These are phyloP conservation scores for Solanum bulbocastanum DNA, from an alignment of 257 asterid species.

Conservation along the genomic window DNA sequence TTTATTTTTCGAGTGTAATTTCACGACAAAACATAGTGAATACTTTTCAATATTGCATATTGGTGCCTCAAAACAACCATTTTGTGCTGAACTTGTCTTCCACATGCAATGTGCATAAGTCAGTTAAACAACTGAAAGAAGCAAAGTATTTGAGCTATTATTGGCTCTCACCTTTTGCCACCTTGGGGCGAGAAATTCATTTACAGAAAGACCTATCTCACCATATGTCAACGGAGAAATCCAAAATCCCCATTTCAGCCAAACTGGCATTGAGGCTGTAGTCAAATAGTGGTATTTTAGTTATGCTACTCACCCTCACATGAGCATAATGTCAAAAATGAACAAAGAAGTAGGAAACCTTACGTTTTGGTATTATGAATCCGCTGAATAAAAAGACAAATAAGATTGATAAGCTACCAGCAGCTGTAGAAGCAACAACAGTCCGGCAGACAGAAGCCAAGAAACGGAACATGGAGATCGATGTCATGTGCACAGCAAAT, in stretches of 20 bases:
- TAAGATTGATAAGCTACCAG: conserved; percentile 31
- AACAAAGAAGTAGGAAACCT: conserved; percentile 5
- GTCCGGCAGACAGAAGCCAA: conserved; percentile 44
- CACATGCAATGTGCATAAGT: background rate
- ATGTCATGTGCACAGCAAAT: conserved; percentile 45
- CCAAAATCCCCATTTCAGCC: conserved; percentile 74
- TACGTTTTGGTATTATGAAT: conserved; percentile 51
- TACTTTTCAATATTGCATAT: background rate
- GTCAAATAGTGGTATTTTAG: background rate
- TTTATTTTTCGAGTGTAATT: background rate
- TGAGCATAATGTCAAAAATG: background rate
- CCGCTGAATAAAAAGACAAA: conserved; percentile 42
- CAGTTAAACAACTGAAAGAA: background rate
- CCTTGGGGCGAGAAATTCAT: conserved; percentile 59
- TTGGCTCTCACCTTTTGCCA: conserved; percentile 49
- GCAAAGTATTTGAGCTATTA: background rate
- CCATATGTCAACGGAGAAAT: conserved; percentile 62
- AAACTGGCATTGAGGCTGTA: conserved; percentile 66
- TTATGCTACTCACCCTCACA: background rate
- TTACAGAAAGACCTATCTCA: conserved; percentile 51
- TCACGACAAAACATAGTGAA: background rate
- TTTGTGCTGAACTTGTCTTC: background rate
- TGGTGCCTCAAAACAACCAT: background rate
- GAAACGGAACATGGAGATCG: conserved; percentile 53
- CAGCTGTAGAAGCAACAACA: conserved; percentile 33